Evolutionary conservation across 2,329 filamentous ascomycete species (phyloP).

Genomic region (Paecilomyces niveus): DNA sequence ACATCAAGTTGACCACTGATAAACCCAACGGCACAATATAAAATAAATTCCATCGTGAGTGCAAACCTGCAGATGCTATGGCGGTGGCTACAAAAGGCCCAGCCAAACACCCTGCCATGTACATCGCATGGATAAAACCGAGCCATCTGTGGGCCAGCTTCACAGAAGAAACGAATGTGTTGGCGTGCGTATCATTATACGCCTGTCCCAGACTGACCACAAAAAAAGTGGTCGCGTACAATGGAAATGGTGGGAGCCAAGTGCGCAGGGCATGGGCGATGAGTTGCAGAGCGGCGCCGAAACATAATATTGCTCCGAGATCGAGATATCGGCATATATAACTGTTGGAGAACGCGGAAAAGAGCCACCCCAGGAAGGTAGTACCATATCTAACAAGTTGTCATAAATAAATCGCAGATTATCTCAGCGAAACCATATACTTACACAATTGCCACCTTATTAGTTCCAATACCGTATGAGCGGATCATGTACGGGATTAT

Average conservation of each 20-base stretch:
- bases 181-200: constrained; percentile 57
- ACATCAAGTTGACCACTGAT: constrained; percentile 43
- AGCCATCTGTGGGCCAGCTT: constrained; percentile 53
- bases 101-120: constrained; percentile 49
- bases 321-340: constrained; percentile 36
- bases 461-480: constrained; percentile 49
- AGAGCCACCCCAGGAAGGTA: constrained; percentile 52
- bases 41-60: constrained; percentile 47
- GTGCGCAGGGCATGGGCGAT: constrained; percentile 41
- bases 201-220: constrained; percentile 54
- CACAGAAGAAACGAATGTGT: constrained; percentile 52
- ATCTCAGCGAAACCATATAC: constrained; percentile 6
- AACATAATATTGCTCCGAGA: constrained; percentile 49
- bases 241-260: constrained; percentile 51
- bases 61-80: constrained; percentile 36
- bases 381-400: constrained; percentile 5
- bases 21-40: constrained; percentile 51
- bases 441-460: constrained; percentile 46
- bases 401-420: constrained; percentile 5
- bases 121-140: constrained; percentile 59
- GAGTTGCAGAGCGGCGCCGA: constrained; percentile 50
- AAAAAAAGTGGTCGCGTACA: constrained; percentile 54
- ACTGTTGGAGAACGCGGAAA: constrained; percentile 49
- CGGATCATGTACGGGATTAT: constrained; percentile 57
- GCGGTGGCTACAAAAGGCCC: constrained; percentile 50